A percentile compares a stretch with the other conserved stretches of the same genome.
phyloP scores from a whole-genome alignment of 1,284 basidiomycete genomes.

The Apiotrichum gamsii region DNA sequence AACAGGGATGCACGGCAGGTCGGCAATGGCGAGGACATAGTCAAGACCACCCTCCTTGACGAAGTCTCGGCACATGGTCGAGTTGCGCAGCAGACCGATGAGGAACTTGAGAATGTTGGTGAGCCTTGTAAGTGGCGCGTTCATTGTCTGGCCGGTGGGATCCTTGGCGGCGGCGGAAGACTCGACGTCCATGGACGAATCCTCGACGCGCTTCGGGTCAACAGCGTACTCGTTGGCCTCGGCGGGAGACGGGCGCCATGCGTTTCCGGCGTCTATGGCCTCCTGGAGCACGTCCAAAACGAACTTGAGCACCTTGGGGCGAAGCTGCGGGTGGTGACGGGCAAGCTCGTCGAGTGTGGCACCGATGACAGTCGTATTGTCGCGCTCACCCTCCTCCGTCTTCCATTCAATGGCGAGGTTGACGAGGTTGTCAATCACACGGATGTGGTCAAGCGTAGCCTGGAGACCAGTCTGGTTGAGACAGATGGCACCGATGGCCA shows the following conservation, averaged over 20 bases:
- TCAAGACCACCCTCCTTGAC: conserved; percentile 68
- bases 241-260: conserved; percentile 21
- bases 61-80: conserved; percentile 83
- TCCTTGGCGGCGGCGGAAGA: neutral
- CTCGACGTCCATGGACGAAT: conserved; percentile 10
- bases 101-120: conserved; percentile 58
- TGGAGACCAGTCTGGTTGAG: conserved; percentile 85
- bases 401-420: conserved; percentile 82
- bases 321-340: conserved; percentile 87
- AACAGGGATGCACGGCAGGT: conserved; percentile 80
- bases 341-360: conserved; percentile 90
- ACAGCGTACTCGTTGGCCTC: conserved; percentile 21
- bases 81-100: conserved; percentile 86
- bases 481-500: conserved; percentile 94
- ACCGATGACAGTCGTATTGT: conserved; percentile 83
- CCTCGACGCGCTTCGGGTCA: conserved; percentile 1
- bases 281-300: conserved; percentile 63
- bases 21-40: conserved; percentile 68
- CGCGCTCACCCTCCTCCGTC: conserved; percentile 83
- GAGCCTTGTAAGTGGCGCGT: conserved; percentile 19
- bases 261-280: conserved; percentile 50
- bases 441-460: conserved; percentile 67
- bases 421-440: conserved; percentile 77
- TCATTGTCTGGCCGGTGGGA: neutral
- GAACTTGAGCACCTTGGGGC: conserved; percentile 68